phyloP scores from a whole-genome alignment of 345 rosid genomes.

The Erucastrum elatum region DNA sequence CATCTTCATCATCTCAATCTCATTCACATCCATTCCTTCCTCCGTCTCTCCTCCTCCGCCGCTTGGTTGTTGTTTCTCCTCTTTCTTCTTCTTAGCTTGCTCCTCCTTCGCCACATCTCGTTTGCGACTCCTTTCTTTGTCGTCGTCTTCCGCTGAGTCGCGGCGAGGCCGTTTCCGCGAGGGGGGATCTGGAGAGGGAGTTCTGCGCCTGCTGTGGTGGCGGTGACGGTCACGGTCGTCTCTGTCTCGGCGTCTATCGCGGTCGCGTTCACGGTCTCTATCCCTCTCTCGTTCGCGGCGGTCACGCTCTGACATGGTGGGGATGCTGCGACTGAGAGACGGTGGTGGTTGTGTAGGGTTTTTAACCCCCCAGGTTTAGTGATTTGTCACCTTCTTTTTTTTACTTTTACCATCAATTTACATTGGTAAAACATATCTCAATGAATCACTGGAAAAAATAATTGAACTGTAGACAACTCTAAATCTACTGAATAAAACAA shows the following conservation, averaged over 20 bases:
- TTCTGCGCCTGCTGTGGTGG: constrained; percentile 54
- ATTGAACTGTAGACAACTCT: too few relatives aligned
- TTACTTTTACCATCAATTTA: too few relatives aligned
- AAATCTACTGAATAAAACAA: too few relatives aligned
- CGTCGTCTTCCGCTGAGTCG: constrained; percentile 47
- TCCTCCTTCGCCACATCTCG: background rate
- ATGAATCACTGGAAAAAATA: too few relatives aligned
- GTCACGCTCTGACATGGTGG: constrained; percentile 44
- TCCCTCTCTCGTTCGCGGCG: constrained; percentile 38
- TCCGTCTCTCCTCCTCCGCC: constrained; percentile 30
- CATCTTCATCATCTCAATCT: constrained; percentile 89
- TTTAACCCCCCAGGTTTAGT: background rate
- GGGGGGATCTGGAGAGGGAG: constrained; percentile 52
- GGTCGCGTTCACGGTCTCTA: constrained; percentile 35
- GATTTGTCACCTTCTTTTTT: too few relatives aligned
- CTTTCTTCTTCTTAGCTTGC: too few relatives aligned
- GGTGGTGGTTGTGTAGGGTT: constrained; percentile 5
- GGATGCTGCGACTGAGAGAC: constrained; percentile 15
- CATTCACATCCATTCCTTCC: constrained; percentile 49
- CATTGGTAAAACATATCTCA: too few relatives aligned
- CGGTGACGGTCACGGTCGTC: constrained; percentile 44
- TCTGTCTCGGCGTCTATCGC: background rate
- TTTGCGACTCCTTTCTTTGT: constrained; percentile 45
- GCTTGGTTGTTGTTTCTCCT: background rate
- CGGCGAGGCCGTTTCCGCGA: constrained; percentile 44